Evolutionary conservation across 352 stramenopile species (phyloP), one percentile per base, ranked within the genome.

Genomic region (Phytophthora brassicae): DNA sequence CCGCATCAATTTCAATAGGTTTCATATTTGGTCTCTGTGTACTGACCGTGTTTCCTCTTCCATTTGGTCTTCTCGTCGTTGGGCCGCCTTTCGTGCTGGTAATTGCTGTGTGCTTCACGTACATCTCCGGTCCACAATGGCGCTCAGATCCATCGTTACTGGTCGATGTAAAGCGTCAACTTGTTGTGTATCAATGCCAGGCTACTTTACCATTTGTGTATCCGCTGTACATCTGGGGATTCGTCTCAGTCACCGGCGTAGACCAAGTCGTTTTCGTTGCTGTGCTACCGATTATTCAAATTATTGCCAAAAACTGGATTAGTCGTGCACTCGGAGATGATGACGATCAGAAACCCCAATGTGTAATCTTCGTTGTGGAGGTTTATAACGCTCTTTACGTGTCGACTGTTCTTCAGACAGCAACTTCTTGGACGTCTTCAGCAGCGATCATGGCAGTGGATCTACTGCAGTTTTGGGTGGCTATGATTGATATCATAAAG

Each of bases 331-430:
- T 75, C 5, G 17, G 22, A 3, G 23, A 46, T 20, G 20, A 24
- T 3, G 22, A 69, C 2, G 58, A 70, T 20, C 8, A 51, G 6
- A 63, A 72, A 33, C 63, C 62, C 0, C 44, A 60, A 19, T n/a
- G 47, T 0, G 28, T 66, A 1, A 58, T 67, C 3, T 72, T 72
- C 17, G 72, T 57, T 36, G 53, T 76, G 8, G 68, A 76, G 36
- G 56, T 73, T 16, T 72, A 70, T 36, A 70, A 60, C n/a, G 41
- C 68, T n/a, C 42, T 75, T 4, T 75, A 66, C 29, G 41, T 75
- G 5, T 62, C 64, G 6, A 56, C 52, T 43, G 64, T 54, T 6
- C 64, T 72, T 36, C 59, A 73, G 29, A 60, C 35, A 20, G 36
- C 59, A 4, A 61, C 56, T 6, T 70, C 68, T 5, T 75, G 35